phyloP scores from a whole-genome alignment of 2,329 filamentous ascomycete species.

The Oidium heveae region DNA sequence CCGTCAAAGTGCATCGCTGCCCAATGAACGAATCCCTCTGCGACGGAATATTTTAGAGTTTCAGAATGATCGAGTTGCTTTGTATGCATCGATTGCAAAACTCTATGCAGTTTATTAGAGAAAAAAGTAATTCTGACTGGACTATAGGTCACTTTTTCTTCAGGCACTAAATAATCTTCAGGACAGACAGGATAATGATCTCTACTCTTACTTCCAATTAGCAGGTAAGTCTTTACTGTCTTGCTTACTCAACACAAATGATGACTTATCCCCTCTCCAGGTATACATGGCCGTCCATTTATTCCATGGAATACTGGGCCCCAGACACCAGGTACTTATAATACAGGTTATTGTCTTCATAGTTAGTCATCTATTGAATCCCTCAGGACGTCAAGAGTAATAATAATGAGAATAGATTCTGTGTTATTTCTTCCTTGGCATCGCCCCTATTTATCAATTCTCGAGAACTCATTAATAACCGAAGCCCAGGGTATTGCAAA shows the following conservation, averaged over 20 bases:
- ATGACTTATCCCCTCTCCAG: neutral
- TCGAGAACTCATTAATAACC: constrained; percentile 27
- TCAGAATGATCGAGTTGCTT: constrained; percentile 5
- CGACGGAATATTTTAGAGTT: constrained; percentile 8
- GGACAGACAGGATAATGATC: constrained; percentile 3
- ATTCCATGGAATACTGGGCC: constrained; percentile 8
- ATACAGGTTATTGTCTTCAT: constrained; percentile 12
- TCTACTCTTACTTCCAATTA: constrained; percentile 8
- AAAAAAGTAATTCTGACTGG: neutral
- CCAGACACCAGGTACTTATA: constrained; percentile 2
- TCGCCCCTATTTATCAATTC: constrained; percentile 27
- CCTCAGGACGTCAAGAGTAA: neutral
- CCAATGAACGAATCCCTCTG: constrained; percentile 4
- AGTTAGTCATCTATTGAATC: constrained; percentile 2
- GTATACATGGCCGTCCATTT: constrained; percentile 9
- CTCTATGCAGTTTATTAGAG: neutral
- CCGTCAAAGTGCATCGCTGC: neutral
- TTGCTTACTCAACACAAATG: neutral
- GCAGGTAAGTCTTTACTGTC: constrained; percentile 4
- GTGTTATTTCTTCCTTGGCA: constrained; percentile 22
- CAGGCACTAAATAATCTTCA: constrained; percentile 6
- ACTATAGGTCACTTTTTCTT: constrained; percentile 9
- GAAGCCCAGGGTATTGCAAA: constrained; percentile 22
- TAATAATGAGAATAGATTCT: constrained; percentile 4
- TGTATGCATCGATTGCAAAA: constrained; percentile 1